phyloP scores from a whole-genome alignment of 768 basidiomycete genomes.

The Boletales sp. region DNA sequence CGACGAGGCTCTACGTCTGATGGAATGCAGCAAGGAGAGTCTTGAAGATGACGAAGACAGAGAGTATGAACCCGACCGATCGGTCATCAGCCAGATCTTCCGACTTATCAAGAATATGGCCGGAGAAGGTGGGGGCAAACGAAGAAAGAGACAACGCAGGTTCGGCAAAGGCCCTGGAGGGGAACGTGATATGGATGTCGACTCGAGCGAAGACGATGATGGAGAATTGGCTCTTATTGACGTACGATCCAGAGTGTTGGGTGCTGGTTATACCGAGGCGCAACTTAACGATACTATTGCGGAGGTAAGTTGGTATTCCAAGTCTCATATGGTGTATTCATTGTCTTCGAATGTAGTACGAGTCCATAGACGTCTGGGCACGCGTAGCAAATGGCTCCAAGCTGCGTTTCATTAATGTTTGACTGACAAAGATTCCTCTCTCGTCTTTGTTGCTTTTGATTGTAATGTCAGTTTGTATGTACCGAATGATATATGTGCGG shows the following conservation, averaged over 20 bases:
- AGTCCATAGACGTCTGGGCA: slow-evolving; percentile 75
- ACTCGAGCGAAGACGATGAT: slow-evolving; percentile 65
- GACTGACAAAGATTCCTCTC: neutral
- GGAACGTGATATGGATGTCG: slow-evolving; percentile 67
- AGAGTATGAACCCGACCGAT: slow-evolving; percentile 70
- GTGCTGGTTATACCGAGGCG: slow-evolving; percentile 86
- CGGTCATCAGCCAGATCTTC: slow-evolving; percentile 81
- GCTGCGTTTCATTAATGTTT: slow-evolving; percentile 58
- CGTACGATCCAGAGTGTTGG: slow-evolving; percentile 79
- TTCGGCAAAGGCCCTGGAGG: slow-evolving; percentile 69
- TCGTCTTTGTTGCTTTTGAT: slow-evolving; percentile 1
- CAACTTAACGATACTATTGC: slow-evolving; percentile 84
- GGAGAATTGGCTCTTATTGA: slow-evolving; percentile 82
- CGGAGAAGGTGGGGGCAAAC: slow-evolving; percentile 37
- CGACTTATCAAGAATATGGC: slow-evolving; percentile 89
- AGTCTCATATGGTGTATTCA: slow-evolving; percentile 3
- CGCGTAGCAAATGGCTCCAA: slow-evolving; percentile 83
- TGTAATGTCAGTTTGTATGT: slow-evolving; percentile 12
- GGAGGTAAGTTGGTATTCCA: slow-evolving; percentile 49
- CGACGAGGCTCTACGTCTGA: slow-evolving; percentile 93
- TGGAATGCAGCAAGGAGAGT: slow-evolving; percentile 95
- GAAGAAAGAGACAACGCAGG: slow-evolving; percentile 44
- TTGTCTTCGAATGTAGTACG: slow-evolving; percentile 58
- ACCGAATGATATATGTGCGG: slow-evolving; percentile 17
- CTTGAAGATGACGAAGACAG: slow-evolving; percentile 76